A percentile compares a stretch with the other conserved stretches of the same genome.
These are phyloP conservation scores for Hordeum pubiflorum DNA, from an alignment of 202 grass and related monocot genomes.

Conservation along the genomic window DNA sequence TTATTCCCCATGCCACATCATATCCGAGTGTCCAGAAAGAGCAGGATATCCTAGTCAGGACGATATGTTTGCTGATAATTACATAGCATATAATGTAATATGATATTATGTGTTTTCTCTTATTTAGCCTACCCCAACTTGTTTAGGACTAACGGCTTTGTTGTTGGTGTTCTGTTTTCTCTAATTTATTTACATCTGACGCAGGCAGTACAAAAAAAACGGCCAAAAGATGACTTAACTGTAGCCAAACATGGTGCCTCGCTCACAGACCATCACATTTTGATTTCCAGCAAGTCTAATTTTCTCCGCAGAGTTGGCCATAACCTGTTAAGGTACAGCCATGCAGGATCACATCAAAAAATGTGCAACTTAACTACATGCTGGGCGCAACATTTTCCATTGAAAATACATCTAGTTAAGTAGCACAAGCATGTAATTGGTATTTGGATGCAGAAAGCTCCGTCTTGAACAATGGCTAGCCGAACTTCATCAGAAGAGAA, in stretches of 20 bases:
- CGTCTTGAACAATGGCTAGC: not conserved
- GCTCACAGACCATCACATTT: slow-evolving; percentile 97
- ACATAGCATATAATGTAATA: not conserved
- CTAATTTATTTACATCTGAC: not conserved
- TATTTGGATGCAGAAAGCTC: not conserved
- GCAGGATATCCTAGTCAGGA: not conserved
- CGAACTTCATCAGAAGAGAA: not conserved
- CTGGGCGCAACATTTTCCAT: not conserved
- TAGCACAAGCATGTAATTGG: not conserved
- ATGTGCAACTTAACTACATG: not conserved
- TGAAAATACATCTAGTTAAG: not conserved
- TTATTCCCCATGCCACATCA: slow-evolving; percentile 5
- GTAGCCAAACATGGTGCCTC: not conserved
- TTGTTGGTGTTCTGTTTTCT: not conserved
- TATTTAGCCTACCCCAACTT: too few species aligned
- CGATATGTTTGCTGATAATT: not conserved
- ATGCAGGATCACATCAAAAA: not conserved
- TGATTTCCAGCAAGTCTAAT: slow-evolving; percentile 87
- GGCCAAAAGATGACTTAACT: not conserved
- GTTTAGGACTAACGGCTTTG: too few species aligned
- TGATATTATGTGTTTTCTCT: not conserved
- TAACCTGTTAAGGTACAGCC: slow-evolving; percentile 46
- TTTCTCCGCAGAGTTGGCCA: slow-evolving; percentile 83
- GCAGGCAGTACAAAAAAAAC: not conserved
- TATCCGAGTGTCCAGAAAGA: not conserved